Percentiles rank a stretch among this genome's conserved stretches.
These are phyloP conservation scores for Yamadazyma sp. DNA, from an alignment of 805 yeast species.

Conservation along the genomic window DNA sequence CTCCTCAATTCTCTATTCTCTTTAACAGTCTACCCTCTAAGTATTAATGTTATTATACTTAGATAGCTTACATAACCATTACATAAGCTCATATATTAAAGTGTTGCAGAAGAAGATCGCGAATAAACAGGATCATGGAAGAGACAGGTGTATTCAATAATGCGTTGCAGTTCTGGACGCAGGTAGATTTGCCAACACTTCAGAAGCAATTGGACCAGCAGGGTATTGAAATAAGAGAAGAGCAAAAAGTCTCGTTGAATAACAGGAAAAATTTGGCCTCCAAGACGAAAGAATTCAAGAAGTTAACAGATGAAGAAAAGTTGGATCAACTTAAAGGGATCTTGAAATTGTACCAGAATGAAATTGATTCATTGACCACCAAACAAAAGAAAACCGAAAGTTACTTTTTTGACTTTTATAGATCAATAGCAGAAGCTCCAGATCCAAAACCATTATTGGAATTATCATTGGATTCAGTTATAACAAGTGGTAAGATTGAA, in stretches of 20 bases:
- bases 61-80: too few species aligned
- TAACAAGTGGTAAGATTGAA: conserved; percentile 51
- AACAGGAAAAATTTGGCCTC: conserved; percentile 76
- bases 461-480: conserved; percentile 61
- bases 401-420: conserved; percentile 70
- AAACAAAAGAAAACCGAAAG: conserved; percentile 74
- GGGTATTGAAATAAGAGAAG: conserved; percentile 67
- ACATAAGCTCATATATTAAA: too few species aligned
- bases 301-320: conserved; percentile 64
- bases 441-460: conserved; percentile 85
- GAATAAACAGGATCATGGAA: too few species aligned
- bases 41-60: too few species aligned
- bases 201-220: conserved; percentile 74
- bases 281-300: conserved; percentile 83
- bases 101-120: too few species aligned
- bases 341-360: conserved; percentile 77
- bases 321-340: conserved; percentile 62
- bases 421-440: conserved; percentile 82
- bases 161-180: conserved; percentile 74
- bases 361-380: conserved; percentile 77
- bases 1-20: too few species aligned
- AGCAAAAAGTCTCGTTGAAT: conserved; percentile 63
- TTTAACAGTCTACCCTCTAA: too few species aligned
- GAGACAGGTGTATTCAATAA: conserved; percentile 45
- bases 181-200: conserved; percentile 63